Percentiles rank a stretch among this genome's conserved stretches.
Evolutionary conservation across 208 protist genomes (phyloP).

Genomic region (Herpetomonas tarakana): DNA sequence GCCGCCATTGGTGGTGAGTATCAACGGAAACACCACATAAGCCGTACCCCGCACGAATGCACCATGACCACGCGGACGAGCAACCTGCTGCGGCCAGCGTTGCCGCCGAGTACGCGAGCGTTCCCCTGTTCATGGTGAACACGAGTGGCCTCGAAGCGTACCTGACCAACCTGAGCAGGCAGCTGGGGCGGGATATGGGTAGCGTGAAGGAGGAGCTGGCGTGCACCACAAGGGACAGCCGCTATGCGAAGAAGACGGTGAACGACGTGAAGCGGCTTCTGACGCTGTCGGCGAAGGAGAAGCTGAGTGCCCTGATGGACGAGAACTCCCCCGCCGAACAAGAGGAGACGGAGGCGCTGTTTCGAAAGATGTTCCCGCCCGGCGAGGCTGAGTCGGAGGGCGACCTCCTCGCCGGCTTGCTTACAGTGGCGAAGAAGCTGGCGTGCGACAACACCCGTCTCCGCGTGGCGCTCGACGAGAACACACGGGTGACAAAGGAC

Average conservation of each 20-base stretch:
- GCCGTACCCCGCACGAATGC: too few relatives aligned
- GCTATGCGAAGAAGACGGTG: slow-evolving; percentile 7
- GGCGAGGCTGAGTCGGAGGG: not conserved
- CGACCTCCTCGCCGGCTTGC: slow-evolving; percentile 12
- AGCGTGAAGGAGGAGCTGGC: slow-evolving; percentile 15
- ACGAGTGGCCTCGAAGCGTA: slow-evolving; percentile 38
- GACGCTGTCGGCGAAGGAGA: slow-evolving; percentile 1
- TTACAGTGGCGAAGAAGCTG: slow-evolving; percentile 15
- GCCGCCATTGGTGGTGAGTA: too few relatives aligned
- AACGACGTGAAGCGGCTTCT: slow-evolving; percentile 24
- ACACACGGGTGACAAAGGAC: slow-evolving; percentile 2
- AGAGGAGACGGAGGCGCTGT: not conserved
- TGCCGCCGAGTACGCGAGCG: slow-evolving; percentile 18
- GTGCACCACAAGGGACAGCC: slow-evolving; percentile 9
- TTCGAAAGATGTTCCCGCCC: not conserved
- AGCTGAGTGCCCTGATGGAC: not conserved
- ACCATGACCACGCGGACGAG: too few relatives aligned
- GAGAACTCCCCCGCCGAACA: not conserved
- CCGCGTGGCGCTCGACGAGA: slow-evolving; percentile 7
- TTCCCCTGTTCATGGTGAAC: slow-evolving; percentile 40
- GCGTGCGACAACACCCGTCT: slow-evolving; percentile 2
- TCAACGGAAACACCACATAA: too few relatives aligned
- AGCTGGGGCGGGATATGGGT: slow-evolving; percentile 24
- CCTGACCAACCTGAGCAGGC: slow-evolving; percentile 23
- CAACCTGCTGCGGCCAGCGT: too few relatives aligned